phyloP scores from a whole-genome alignment of 345 rosid species.

The Anacardium occidentale region DNA sequence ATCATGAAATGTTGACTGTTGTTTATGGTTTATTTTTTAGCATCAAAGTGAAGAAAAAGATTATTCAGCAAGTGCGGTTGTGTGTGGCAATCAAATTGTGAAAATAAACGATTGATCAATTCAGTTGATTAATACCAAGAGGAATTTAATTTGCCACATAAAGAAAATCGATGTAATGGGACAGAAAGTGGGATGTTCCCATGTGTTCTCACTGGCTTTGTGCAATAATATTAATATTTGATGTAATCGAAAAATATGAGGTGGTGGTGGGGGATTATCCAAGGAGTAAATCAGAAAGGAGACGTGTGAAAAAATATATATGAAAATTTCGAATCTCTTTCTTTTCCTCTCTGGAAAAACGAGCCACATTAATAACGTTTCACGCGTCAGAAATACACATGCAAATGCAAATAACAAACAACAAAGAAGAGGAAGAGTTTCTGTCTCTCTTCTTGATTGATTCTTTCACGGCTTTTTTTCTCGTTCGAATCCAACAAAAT shows the following conservation, averaged over 20 bases:
- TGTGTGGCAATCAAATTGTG: background rate
- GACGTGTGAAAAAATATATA: constrained; percentile 20
- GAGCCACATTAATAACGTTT: constrained; percentile 37
- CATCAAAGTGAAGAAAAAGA: background rate
- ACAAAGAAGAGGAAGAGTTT: background rate
- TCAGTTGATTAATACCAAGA: background rate
- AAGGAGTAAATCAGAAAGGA: background rate
- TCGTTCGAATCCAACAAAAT: constrained; percentile 16
- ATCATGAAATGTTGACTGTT: background rate
- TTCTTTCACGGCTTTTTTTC: background rate
- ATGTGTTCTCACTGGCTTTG: no score
- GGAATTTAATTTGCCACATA: background rate
- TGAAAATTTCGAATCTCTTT: background rate
- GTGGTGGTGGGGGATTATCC: no score
- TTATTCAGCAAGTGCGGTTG: background rate
- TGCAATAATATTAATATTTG: no score
- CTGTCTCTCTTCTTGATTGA: background rate
- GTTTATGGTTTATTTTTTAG: background rate
- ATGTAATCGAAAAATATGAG: no score
- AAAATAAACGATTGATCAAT: background rate
- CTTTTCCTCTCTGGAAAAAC: constrained; percentile 22
- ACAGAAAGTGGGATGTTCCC: no score
- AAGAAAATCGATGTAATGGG: constrained; percentile 1
- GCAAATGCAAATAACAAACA: constrained; percentile 18
- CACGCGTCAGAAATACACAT: constrained; percentile 34